Evolutionary conservation across 306 rosid genomes (phyloP).

Genomic region (Sicyos baderoa): DNA sequence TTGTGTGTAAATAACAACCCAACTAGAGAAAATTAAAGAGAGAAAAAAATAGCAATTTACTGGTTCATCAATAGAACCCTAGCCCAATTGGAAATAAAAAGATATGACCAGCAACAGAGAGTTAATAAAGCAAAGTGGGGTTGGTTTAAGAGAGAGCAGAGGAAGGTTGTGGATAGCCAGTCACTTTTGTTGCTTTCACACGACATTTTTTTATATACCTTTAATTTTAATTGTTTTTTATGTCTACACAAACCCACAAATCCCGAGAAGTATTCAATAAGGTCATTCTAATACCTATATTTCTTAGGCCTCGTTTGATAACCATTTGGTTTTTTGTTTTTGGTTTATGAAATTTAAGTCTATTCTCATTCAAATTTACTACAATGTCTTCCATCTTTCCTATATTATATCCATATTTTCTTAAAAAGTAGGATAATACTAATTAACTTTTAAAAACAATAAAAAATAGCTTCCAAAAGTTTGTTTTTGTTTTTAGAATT

Average conservation of each 20-base stretch:
- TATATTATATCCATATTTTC: too few species aligned
- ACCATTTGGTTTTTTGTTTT: too few species aligned
- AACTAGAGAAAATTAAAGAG: slow-evolving; percentile 21
- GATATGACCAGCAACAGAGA: slow-evolving; percentile 16
- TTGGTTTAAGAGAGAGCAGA: slow-evolving; percentile 43
- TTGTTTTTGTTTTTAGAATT: too few species aligned
- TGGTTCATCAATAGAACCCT: not conserved
- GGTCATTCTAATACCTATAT: too few species aligned
- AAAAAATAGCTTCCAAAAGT: too few species aligned
- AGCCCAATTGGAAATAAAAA: slow-evolving; percentile 18
- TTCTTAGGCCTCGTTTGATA: too few species aligned
- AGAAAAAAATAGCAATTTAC: not conserved
- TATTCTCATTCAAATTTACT: too few species aligned
- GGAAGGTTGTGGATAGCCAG: slow-evolving; percentile 90
- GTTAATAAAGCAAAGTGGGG: slow-evolving; percentile 45
- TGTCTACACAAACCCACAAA: not conserved
- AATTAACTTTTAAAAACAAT: too few species aligned
- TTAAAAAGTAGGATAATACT: too few species aligned
- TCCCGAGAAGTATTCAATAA: too few species aligned
- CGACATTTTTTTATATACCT: slow-evolving; percentile 43
- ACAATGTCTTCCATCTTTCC: too few species aligned
- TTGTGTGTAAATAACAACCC: not conserved
- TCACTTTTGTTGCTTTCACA: slow-evolving; percentile 99
- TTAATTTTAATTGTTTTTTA: not conserved
- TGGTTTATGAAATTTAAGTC: too few species aligned